Conservation (phyloP, 164 flowering plant species). For the Tetrastigma voinierianum region DNA sequence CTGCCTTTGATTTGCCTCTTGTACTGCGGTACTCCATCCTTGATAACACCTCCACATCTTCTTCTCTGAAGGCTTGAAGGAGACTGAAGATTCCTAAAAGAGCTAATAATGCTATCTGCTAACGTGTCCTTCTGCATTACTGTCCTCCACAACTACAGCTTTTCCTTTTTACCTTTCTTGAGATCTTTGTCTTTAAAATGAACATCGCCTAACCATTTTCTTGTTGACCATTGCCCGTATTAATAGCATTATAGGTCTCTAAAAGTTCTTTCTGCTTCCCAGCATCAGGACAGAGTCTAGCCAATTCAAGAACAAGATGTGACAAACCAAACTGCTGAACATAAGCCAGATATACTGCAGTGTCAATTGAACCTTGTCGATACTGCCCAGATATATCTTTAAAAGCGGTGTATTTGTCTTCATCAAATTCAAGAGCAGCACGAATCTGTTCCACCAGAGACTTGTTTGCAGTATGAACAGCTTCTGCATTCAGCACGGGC, state of each 20-base stretch:
- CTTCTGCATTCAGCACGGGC: conserved; percentile 30
- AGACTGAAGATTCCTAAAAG: conserved; percentile 61
- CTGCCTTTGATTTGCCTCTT: conserved; percentile 45
- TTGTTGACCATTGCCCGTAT: conserved; percentile 17
- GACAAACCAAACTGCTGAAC: conserved; percentile 72
- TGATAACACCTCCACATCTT: conserved; percentile 58
- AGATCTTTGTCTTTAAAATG: conserved; percentile 19
- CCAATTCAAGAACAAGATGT: conserved; percentile 83
- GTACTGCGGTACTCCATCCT: conserved; percentile 72
- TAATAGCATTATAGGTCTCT: conserved; percentile 57
- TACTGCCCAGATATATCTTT: conserved; percentile 65
- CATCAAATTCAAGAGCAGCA: conserved; percentile 57
- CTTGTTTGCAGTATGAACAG: conserved; percentile 75
- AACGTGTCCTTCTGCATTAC: conserved; percentile 34
- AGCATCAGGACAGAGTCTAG: conserved; percentile 77
- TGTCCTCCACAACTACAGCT: conserved; percentile 17
- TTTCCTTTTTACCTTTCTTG: conserved; percentile 63
- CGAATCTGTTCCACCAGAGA: conserved; percentile 77
- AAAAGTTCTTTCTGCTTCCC: conserved; percentile 77
- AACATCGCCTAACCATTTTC: conserved; percentile 24
- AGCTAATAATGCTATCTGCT: conserved; percentile 53
- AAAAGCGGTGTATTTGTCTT: conserved; percentile 62
- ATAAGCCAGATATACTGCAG: conserved; percentile 52
- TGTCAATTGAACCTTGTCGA: conserved; percentile 63
- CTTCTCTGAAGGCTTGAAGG: conserved; percentile 49